phyloP scores from a whole-genome alignment of 768 basidiomycete species.

The Mycena indigotica region DNA sequence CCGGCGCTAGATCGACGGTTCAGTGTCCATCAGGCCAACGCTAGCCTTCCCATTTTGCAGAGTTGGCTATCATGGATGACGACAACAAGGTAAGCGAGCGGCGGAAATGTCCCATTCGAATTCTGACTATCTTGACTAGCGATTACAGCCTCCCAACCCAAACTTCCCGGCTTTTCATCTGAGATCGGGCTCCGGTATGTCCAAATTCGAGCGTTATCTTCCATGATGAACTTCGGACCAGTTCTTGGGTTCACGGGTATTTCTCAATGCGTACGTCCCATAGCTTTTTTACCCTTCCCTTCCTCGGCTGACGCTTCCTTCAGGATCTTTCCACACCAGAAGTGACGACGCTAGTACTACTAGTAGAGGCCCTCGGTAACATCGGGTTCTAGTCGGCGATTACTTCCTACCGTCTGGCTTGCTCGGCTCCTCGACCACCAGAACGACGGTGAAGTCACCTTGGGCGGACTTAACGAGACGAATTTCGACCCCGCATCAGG shows the following conservation, averaged over 20 bases:
- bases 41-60: neutral
- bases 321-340: conserved; percentile 55
- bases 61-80: conserved; percentile 2
- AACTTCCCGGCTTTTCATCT: conserved; percentile 5
- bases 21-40: conserved; percentile 4
- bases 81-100: too few relatives aligned
- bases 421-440: conserved; percentile 56
- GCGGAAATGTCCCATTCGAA: too few relatives aligned
- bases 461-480: conserved; percentile 70
- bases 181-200: conserved; percentile 10
- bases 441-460: conserved; percentile 70
- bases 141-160: neutral
- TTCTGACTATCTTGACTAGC: conserved; percentile 1
- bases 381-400: conserved; percentile 54
- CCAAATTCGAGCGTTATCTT: too few relatives aligned
- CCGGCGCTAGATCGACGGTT: conserved; percentile 4
- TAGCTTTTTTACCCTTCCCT: too few relatives aligned
- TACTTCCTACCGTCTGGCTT: conserved; percentile 67
- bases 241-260: conserved; percentile 61
- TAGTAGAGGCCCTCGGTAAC: conserved; percentile 55
- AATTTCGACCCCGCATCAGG: conserved; percentile 68
- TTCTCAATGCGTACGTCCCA: conserved; percentile 25
- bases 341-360: conserved; percentile 55
- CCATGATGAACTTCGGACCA: conserved; percentile 59
- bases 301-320: neutral